These are phyloP conservation scores for Acer campestre DNA, from an alignment of 345 rosid genomes.

Conservation along the genomic window DNA sequence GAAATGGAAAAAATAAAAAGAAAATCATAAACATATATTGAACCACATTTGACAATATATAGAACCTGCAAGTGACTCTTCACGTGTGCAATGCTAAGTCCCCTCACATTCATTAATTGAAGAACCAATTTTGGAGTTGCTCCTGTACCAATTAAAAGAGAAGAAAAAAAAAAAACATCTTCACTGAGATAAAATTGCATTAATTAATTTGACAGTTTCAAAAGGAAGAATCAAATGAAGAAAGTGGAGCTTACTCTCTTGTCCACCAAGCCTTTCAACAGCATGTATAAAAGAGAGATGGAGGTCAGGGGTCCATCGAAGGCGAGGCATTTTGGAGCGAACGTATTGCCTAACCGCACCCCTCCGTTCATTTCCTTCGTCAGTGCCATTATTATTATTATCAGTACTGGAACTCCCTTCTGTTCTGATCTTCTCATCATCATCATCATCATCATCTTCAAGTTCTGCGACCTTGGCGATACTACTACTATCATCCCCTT, in stretches of 20 bases:
- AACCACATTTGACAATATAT: too few relatives aligned
- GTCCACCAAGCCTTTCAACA: conserved; percentile 84
- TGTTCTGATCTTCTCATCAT: conserved; percentile 31
- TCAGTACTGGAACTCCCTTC: conserved; percentile 27
- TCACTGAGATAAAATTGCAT: background rate
- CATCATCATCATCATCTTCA: conserved; percentile 21
- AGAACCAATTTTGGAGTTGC: conserved; percentile 93
- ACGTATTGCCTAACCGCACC: conserved; percentile 64
- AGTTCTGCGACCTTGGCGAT: conserved; percentile 1
- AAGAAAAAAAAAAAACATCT: too few relatives aligned
- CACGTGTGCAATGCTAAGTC: conserved; percentile 88
- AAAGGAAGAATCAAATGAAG: background rate
- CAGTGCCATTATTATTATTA: conserved; percentile 20
- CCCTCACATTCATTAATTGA: conserved; percentile 81
- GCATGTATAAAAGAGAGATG: conserved; percentile 78
- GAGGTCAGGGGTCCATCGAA: conserved; percentile 91
- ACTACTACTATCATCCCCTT: conserved; percentile 5
- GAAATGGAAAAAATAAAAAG: background rate
- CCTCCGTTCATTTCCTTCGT: conserved; percentile 26
- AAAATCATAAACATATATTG: background rate
- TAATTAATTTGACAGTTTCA: too few relatives aligned
- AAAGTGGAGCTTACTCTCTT: conserved; percentile 62
- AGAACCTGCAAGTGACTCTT: conserved; percentile 92
- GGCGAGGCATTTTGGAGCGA: conserved; percentile 76
- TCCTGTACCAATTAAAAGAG: conserved; percentile 35